These are phyloP conservation scores for Uncinocarpus reesii DNA, from an alignment of 2,329 filamentous ascomycete species.

Conservation along the genomic window DNA sequence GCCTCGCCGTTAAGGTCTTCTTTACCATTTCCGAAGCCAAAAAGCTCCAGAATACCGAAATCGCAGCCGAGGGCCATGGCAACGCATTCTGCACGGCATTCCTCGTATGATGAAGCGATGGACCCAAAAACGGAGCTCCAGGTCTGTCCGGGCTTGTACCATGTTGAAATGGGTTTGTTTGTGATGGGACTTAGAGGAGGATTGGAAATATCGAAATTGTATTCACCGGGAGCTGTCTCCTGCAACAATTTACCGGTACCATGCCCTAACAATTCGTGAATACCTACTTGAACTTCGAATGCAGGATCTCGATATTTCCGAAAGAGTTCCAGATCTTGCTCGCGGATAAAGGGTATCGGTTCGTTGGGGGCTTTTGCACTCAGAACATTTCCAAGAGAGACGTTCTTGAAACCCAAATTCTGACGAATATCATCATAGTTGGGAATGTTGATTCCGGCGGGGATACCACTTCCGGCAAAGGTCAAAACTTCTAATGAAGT, in stretches of 20 bases:
- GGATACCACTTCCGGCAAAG: conserved; percentile 57
- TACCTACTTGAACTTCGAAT: conserved; percentile 91
- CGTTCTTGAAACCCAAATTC: conserved; percentile 57
- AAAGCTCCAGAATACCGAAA: conserved; percentile 78
- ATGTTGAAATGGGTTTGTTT: conserved; percentile 65
- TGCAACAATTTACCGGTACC: conserved; percentile 90
- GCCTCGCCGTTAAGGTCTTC: conserved; percentile 63
- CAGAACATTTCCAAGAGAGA: conserved; percentile 82
- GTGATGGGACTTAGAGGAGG: conserved; percentile 74
- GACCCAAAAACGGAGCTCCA: conserved; percentile 89
- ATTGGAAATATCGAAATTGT: conserved; percentile 77
- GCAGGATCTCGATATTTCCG: conserved; percentile 73
- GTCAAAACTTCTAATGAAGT: conserved; percentile 86
- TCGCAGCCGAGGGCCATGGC: conserved; percentile 87
- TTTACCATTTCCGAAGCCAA: conserved; percentile 74
- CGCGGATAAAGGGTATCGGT: conserved; percentile 78
- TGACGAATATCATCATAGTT: conserved; percentile 52
- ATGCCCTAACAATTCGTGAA: conserved; percentile 81
- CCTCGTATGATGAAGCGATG: conserved; percentile 80
- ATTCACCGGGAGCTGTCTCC: conserved; percentile 69
- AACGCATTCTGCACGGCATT: conserved; percentile 87
- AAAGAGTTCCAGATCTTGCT: conserved; percentile 66
- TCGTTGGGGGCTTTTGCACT: conserved; percentile 86
- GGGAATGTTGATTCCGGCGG: conserved; percentile 50
- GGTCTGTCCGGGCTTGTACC: conserved; percentile 91